phyloP scores from a whole-genome alignment of 108 stramenopile species.

The Fragilariopsis cylindrus region DNA sequence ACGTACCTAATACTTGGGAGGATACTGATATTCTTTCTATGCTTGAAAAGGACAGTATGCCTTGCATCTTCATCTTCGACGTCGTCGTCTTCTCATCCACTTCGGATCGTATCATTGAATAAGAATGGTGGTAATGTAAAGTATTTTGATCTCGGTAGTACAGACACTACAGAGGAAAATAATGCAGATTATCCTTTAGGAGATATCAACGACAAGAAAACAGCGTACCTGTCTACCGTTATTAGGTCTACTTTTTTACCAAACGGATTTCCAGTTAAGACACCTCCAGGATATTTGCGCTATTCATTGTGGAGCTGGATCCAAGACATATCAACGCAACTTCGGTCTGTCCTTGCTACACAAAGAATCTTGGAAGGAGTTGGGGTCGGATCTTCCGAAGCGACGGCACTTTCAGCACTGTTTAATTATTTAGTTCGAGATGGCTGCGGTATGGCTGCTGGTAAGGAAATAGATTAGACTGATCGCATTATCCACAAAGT shows the following conservation, averaged over 20 bases:
- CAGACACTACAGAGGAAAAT: background rate
- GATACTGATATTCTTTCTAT: slow-evolving; percentile 10
- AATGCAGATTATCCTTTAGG: background rate
- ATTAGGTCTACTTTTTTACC: slow-evolving; percentile 61
- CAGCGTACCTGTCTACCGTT: slow-evolving; percentile 1
- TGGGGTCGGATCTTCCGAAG: slow-evolving; percentile 76
- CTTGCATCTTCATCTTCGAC: slow-evolving; percentile 14
- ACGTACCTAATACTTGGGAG: background rate
- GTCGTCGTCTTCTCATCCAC: slow-evolving; percentile 14
- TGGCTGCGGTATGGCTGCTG: slow-evolving; percentile 80
- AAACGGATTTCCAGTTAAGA: slow-evolving; percentile 44
- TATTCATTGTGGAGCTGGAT: slow-evolving; percentile 66
- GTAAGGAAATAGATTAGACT: slow-evolving; percentile 2
- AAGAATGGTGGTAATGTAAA: slow-evolving; percentile 30
- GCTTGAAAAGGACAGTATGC: slow-evolving; percentile 20
- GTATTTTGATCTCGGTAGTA: slow-evolving; percentile 3
- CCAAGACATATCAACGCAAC: slow-evolving; percentile 76
- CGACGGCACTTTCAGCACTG: slow-evolving; percentile 76
- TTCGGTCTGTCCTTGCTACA: slow-evolving; percentile 77
- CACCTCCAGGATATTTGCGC: slow-evolving; percentile 64
- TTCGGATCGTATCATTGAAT: slow-evolving; percentile 31
- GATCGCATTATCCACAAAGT: background rate
- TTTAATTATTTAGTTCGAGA: slow-evolving; percentile 83
- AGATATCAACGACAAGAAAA: background rate
- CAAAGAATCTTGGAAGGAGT: slow-evolving; percentile 83